Conservation (phyloP, 2,329 filamentous ascomycete genomes). For the Neocatenulostroma microsporum region DNA sequence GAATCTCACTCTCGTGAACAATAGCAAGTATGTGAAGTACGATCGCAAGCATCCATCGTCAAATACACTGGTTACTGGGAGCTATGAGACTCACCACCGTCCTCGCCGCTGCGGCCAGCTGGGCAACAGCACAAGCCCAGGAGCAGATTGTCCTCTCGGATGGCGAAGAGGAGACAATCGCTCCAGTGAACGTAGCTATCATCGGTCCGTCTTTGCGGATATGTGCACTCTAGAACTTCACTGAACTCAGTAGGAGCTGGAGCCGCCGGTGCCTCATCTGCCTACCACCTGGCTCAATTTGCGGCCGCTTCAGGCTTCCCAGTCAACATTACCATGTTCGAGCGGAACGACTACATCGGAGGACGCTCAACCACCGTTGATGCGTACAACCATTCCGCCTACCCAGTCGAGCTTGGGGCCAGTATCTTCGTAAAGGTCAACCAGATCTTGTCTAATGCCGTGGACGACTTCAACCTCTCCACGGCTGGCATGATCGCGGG, state of each 20-base stretch:
- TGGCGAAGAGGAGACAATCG: background rate
- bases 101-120: background rate
- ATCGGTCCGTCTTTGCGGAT: constrained; percentile 7
- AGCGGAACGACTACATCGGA: constrained; percentile 68
- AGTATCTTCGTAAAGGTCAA: constrained; percentile 88
- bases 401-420: constrained; percentile 77
- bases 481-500: constrained; percentile 31
- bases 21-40: constrained; percentile 1
- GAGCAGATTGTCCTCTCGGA: constrained; percentile 3
- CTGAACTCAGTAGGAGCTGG: constrained; percentile 61
- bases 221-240: background rate
- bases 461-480: constrained; percentile 60
- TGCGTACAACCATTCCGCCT: constrained; percentile 57
- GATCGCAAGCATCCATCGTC: background rate
- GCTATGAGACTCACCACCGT: background rate
- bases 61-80: background rate
- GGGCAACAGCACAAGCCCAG: background rate
- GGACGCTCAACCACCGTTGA: constrained; percentile 81
- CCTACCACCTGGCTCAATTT: constrained; percentile 71
- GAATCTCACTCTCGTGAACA: constrained; percentile 1
- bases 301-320: constrained; percentile 52
- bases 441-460: constrained; percentile 69
- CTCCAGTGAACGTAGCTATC: constrained; percentile 12
- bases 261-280: constrained; percentile 76
- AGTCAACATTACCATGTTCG: constrained; percentile 80